Base-by-base conservation (phyloP, 2,329 filamentous ascomycete genomes). In the Dryadomyces quercivorus region DNA sequence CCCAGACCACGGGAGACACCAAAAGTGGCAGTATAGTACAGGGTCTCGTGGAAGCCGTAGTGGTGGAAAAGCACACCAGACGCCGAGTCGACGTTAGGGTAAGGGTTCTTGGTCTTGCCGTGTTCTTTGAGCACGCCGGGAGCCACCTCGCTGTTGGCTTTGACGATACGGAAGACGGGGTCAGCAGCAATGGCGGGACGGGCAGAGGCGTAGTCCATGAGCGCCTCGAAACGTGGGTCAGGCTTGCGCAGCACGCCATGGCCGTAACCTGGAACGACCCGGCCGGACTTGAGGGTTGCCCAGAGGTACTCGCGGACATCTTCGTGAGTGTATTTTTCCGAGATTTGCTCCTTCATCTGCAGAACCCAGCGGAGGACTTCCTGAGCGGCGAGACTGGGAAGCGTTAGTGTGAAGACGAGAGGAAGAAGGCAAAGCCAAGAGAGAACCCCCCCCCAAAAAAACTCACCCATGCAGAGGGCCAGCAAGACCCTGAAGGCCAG, bases 81-180 rank as follows among this genome's bases (percentile, higher is more conserved):
- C 59, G 82, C 85, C 50, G 86, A 90, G 71, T 98, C 93, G 58
- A 98, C 93, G 68, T 98, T 98, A 60, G 93, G 93, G 72, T 92
- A 95, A 2, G 93, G 90, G 74, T 95, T 95, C 79, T 95, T 95
- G 61, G 90, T 95, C 84, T 96, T 97, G 70, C 93, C 93, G 67
- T 98, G 93, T 74, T 96, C 84, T 64, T 82, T 93, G 63, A 98
- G 77, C 20, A 98, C 93, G 52, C 82, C 80, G 16, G 93, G 93
- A 0, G 93, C 93, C 59, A 98, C 85, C 65, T 90, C 85, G 60
- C 86, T 90, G 75, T 95, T 97, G 74, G 86, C 85, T 79, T 91
- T 86, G 55, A 98, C 92, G 12, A 98, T 82, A 70, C 89, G 82
- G 83, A 95, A 97, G 59, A 97, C 84, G 1, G 92, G 90, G 69